A percentile compares a stretch with the other conserved stretches of the same genome.
Conservation (phyloP, 306 rosid genomes). For the Lupinus albus region DNA sequence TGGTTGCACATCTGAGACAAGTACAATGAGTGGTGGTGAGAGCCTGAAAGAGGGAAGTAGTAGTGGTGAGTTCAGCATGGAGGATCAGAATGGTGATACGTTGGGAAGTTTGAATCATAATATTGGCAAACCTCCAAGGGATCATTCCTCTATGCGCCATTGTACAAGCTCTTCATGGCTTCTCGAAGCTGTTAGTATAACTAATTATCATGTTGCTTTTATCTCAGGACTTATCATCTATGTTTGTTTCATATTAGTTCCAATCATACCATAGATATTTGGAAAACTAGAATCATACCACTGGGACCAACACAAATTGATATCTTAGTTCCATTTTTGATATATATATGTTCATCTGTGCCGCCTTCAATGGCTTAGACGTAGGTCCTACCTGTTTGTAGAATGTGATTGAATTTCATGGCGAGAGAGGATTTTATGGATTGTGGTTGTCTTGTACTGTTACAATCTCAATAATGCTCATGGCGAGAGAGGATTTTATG, state of each 20-base stretch:
- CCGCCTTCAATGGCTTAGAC: background rate
- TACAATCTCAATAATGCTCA: background rate
- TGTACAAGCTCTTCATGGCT: constrained; percentile 58
- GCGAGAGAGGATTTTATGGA: constrained; percentile 1
- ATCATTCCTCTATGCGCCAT: constrained; percentile 53
- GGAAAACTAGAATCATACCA: too few relatives aligned
- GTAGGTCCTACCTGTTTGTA: too few relatives aligned
- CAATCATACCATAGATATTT: too few relatives aligned
- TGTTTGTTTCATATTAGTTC: background rate
- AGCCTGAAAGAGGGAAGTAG: constrained; percentile 26
- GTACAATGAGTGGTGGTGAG: constrained; percentile 37
- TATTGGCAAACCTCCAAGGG: constrained; percentile 63
- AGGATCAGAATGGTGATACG: constrained; percentile 53
- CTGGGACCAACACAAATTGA: too few relatives aligned
- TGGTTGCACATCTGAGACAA: constrained; percentile 39
- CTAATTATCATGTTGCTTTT: background rate
- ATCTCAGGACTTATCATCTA: too few relatives aligned
- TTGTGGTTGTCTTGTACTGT: constrained; percentile 4
- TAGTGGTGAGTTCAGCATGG: constrained; percentile 47
- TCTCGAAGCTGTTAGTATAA: constrained; percentile 54
- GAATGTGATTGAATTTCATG: background rate
- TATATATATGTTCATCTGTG: background rate
- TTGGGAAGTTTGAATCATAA: constrained; percentile 44
- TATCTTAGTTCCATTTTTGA: too few relatives aligned
- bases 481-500: background rate